Evolutionary conservation across 163 green algal genomes (phyloP), one percentile per base, ranked within the genome.

Genomic region (Scenedesmus sp.): DNA sequence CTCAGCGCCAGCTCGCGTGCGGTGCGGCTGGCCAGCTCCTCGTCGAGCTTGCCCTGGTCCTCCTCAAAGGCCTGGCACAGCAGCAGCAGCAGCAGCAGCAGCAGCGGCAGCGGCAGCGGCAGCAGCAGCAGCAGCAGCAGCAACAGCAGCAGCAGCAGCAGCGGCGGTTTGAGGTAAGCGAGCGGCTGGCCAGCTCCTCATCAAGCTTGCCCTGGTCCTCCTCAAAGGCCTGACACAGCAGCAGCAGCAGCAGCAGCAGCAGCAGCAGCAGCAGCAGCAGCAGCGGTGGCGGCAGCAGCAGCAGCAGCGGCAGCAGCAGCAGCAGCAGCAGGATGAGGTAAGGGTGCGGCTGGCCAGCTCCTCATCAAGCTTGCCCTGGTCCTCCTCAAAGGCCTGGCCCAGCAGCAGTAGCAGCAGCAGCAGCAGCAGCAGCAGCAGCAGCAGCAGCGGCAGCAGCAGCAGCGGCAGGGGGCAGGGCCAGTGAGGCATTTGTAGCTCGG

Each of bases 41-140:
- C 90, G 74, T 90, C 90, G 2, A 93, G 56, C 52, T 55, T 52
- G 8, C 26, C n/a, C 46, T 89, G 46, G n/a, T 13, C 23, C 26
- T 79, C 64, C 90, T 93, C 90, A 90, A 93, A 93, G 6, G 73
- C 90, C 90, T 93, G 84, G 1, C 46, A 13, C 56, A 62, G 88
- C 56, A 79, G 74, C 16, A 85, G 62, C 64, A 56, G 86, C 86
- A 70, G 86, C n/a, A 34, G 64, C 4, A 3, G 62, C 6, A 56
- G 59, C 2, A 83, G 46, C 60, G 64, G 62, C 62, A 10, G 2
- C 18, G 6, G 16, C 16, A 73, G 16, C 13, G 73, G 46, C 55
- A 87, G 15, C 16, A 46, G 82, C 82, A 18, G 82, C 56, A 16
- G 20, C 16, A 86, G 54, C 13, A 86, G 74, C 3, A 16, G 74